Conservation (phyloP, 805 yeast genomes). For the Schizosaccharomyces pombe region DNA sequence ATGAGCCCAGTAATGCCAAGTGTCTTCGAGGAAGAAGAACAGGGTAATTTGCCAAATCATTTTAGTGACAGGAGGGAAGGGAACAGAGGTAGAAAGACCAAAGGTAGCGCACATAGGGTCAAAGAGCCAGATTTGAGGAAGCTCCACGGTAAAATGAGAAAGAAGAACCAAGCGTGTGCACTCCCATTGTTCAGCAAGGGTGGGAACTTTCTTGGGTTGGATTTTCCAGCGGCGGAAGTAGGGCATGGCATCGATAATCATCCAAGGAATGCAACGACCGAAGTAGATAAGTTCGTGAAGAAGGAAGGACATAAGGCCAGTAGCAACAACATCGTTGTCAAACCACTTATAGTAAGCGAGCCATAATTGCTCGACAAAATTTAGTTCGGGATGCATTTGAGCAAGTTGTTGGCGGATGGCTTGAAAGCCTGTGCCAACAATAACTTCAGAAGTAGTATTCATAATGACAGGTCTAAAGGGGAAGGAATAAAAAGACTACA, state of each 20-base stretch:
- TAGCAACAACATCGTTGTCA: conserved; percentile 73
- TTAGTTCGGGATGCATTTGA: conserved; percentile 22
- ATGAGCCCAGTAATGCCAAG: conserved; percentile 95
- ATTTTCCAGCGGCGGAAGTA: conserved; percentile 70
- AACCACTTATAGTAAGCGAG: conserved; percentile 69
- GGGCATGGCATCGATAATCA: conserved; percentile 62
- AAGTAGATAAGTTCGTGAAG: conserved; percentile 79
- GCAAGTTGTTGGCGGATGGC: conserved; percentile 3
- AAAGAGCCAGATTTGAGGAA: conserved; percentile 90
- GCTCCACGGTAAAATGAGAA: conserved; percentile 81
- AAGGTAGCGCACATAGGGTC: conserved; percentile 71
- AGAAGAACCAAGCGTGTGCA: conserved; percentile 65
- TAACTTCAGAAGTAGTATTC: not conserved
- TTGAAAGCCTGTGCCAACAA: not conserved
- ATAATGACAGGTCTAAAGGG: not conserved
- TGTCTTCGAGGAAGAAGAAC: conserved; percentile 71
- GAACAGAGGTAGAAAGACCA: conserved; percentile 57
- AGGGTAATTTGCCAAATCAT: conserved; percentile 44
- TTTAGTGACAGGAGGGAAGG: conserved; percentile 49
- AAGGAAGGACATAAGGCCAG: conserved; percentile 53
- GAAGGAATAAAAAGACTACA: not conserved
- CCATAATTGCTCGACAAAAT: conserved; percentile 50
- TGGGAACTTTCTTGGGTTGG: conserved; percentile 66
- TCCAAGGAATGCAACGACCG: conserved; percentile 84
- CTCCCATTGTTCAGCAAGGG: conserved; percentile 71